Evolutionary conservation across 306 rosid species (phyloP), one percentile per base, ranked within the genome.

Genomic region (Carpinus viminea): DNA sequence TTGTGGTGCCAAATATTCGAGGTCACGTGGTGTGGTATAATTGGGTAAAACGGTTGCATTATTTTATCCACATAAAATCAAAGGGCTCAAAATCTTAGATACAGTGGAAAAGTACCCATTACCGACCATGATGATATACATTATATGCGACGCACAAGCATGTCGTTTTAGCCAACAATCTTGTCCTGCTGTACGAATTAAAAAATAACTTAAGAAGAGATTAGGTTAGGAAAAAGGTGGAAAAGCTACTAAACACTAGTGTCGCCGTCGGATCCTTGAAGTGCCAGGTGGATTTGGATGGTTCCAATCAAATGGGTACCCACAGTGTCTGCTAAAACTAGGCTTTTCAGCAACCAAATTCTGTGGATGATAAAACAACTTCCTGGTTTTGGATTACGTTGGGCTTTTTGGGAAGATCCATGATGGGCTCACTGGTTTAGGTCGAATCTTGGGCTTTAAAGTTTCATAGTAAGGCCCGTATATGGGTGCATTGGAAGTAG

Each of bases 141-240:
- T n/a, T n/a, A n/a, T 10, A 17, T 50, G 26, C 51, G 12, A 10
- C 21, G 24, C 34, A 48, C 6, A 57, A 18, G 15, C 72, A 70
- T 15, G 2, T 53, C 43, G 80, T 41, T 57, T 57, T 8, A 62
- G 50, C 38, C 12, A 5, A 50, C 69, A 70, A 61, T 70, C 31
- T 81, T 36, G 57, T 81, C 68, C 26, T 36, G 68, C 73, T 17
- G 21, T 18, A 70, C 57, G 26, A 65, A 31, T 28, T 61, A 13
- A 7, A 28, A 31, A 61, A 26, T 61, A 11, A 12, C 41, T 17
- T 24, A 26, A 5, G 1, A 5, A 3, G n/a, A 61, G 68, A 31
- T 31, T 31, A 31, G 34, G 34, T 31, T 31, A 31, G 34, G 34
- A 31, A 31, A 31, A 31, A 31, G 2, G 28, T 28, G 38, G 26